These are phyloP conservation scores for Oryza australiensis DNA, from an alignment of 176 grass and related monocot species.

Conservation along the genomic window DNA sequence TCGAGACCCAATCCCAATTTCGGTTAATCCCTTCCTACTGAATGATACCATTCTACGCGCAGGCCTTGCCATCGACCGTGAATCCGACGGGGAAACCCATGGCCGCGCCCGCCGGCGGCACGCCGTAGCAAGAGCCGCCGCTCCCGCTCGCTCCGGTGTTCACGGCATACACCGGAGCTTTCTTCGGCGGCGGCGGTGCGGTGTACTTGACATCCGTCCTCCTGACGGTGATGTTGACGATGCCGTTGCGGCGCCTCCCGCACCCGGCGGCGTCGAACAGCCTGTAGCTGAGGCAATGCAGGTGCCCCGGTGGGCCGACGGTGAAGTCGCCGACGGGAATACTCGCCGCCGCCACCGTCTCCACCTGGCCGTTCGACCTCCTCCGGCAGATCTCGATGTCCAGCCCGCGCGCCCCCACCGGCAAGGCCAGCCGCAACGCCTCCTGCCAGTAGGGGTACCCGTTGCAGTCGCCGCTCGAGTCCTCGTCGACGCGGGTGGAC, in stretches of 20 bases:
- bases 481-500: constrained; percentile 31
- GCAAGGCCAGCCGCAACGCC: constrained; percentile 25
- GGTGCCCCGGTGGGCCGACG: constrained; percentile 49
- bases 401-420: constrained; percentile 3
- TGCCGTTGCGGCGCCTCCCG: constrained; percentile 38
- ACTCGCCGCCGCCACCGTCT: constrained; percentile 40
- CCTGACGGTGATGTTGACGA: constrained; percentile 63
- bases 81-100: constrained; percentile 46
- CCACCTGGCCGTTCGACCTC: not conserved
- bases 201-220: constrained; percentile 31
- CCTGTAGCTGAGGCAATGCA: constrained; percentile 75
- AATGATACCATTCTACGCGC: not conserved
- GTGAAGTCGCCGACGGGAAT: constrained; percentile 56
- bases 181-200: not conserved
- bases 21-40: too few relatives aligned
- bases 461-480: constrained; percentile 20
- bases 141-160: not conserved
- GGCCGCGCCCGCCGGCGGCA: constrained; percentile 31
- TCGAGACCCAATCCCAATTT: not conserved
- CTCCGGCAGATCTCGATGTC: constrained; percentile 42
- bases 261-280: not conserved
- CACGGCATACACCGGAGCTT: not conserved
- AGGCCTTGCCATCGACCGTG: not conserved
- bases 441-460: constrained; percentile 60
- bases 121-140: constrained; percentile 6